Evolutionary conservation across 139 green algal species (phyloP), one percentile per base, ranked within the genome.

Genomic region (Ostreobium quekettii): DNA sequence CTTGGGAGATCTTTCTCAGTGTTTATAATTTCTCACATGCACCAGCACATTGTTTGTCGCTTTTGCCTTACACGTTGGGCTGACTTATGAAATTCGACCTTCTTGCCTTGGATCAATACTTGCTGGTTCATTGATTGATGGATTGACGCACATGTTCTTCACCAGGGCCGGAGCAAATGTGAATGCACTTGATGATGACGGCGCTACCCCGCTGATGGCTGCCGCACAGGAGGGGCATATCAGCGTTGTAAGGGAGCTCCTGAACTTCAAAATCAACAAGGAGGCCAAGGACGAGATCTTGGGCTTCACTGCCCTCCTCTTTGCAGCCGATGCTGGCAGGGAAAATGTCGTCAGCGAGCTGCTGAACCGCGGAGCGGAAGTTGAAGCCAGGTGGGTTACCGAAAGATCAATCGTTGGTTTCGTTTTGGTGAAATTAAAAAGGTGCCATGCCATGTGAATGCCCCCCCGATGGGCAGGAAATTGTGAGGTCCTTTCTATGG

Each of bases 121-220:
- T 53, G 42, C 42, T 53, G 11, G 19, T 53, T 19, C 19, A n/a
- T 11, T 35, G 15, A 15, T 62, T n/a, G 19, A n/a, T 62, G 53
- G 19, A 35, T 62, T n/a, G n/a, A n/a, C n/a, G 15, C 19, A 62
- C 29, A 32, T 62, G 7, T 26, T 62, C n/a, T 11, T 7, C 33
- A 36, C 7, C 33, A 66, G 29, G 59, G 30, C 19, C 5, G 29
- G 29, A 39, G 59, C 59, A n/a, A 33, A 66, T 7, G 59, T 66
- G 4, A 33, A 66, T 42, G 32, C 59, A 5, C 11, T 66, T 7
- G 30, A 66, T 42, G n/a, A 32, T 5, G 32, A 24, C 11, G 26
- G 29, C 7, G 59, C 30, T 7, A 66, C 59, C 24, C 59, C 59
- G 8, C 59, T 66, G 11, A 66, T 66, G 59, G 59, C 59, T 15